Conservation (phyloP, 192 early-diverging fungal species). For the Backusella liffmaniae region DNA sequence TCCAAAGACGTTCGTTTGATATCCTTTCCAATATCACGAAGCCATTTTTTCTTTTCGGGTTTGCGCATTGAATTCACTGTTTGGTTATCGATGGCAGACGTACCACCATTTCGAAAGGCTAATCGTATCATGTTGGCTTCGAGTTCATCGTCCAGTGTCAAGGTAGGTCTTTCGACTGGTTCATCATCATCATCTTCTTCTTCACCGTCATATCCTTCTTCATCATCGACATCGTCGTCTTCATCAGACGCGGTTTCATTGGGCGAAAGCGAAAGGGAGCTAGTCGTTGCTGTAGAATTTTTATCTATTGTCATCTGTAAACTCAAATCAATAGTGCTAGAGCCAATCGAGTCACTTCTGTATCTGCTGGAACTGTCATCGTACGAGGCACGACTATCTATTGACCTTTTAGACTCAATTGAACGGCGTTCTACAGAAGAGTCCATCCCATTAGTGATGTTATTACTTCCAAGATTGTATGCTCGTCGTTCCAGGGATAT, state of each 20-base stretch:
- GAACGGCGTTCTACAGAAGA: background rate
- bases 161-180: background rate
- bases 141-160: background rate
- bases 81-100: background rate
- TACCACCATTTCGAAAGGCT: background rate
- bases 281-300: background rate
- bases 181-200: background rate
- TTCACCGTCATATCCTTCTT: conserved; percentile 6
- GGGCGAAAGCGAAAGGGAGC: background rate
- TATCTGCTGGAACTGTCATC: background rate
- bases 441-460: background rate
- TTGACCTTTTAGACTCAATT: background rate
- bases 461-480: background rate
- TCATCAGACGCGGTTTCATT: conserved; percentile 5
- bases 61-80: background rate
- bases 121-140: background rate
- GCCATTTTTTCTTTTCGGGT: conserved; percentile 21
- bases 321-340: background rate
- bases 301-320: background rate
- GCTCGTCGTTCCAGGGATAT: conserved; percentile 25
- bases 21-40: conserved; percentile 6
- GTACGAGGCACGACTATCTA: background rate
- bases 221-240: conserved; percentile 15
- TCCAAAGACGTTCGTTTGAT: conserved; percentile 4
- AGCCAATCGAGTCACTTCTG: background rate